These are phyloP conservation scores for Apophysomyces elegans DNA, from an alignment of 371 early-diverging fungal species.

Conservation along the genomic window DNA sequence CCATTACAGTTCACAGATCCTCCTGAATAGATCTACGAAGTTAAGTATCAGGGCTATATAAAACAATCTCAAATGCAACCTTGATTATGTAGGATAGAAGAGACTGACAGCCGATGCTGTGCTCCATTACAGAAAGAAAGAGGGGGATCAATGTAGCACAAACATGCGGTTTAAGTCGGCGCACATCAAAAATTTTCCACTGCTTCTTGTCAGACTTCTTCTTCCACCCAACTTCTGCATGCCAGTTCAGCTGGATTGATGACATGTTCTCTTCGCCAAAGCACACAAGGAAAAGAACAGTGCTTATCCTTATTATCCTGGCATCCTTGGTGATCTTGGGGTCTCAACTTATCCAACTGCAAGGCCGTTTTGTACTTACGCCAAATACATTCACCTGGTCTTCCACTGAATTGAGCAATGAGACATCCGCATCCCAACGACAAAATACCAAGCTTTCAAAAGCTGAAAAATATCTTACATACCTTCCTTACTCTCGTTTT, in stretches of 20 bases:
- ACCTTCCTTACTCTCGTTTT: conserved; percentile 54
- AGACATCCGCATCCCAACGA: background rate
- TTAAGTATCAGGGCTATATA: too few relatives aligned
- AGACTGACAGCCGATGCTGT: too few relatives aligned
- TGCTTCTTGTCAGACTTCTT: background rate
- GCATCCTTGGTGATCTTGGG: background rate
- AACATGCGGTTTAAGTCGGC: background rate
- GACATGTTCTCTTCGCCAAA: background rate
- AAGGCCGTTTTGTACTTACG: background rate
- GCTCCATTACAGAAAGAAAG: too few relatives aligned
- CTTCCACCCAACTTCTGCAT: background rate
- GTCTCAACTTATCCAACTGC: background rate
- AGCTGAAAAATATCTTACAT: conserved; percentile 42
- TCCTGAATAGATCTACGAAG: too few relatives aligned
- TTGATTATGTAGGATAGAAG: too few relatives aligned
- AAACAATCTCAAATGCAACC: too few relatives aligned
- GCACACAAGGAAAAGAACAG: background rate
- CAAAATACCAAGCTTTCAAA: background rate
- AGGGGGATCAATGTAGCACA: background rate
- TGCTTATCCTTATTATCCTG: background rate
- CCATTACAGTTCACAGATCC: too few relatives aligned
- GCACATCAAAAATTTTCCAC: conserved; percentile 1
- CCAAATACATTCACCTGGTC: background rate
- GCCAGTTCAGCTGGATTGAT: background rate
- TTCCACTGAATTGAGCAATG: background rate